Base-by-base conservation (phyloP, 257 asterid genomes). In the Jacaranda copaia region DNA sequence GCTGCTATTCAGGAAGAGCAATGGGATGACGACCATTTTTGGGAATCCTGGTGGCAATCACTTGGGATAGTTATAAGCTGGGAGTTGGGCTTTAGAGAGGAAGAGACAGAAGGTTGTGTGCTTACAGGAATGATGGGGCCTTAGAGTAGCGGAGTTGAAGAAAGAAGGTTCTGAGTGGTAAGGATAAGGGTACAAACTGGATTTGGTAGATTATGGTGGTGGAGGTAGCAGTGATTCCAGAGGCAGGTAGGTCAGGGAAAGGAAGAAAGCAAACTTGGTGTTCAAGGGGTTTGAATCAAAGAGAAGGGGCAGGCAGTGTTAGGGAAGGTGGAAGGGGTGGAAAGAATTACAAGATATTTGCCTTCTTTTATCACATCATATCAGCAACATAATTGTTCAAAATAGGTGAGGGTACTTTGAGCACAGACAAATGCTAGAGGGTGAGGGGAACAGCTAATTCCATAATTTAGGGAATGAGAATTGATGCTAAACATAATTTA, bases 391-490 rank as follows among this genome's bases (percentile, higher is more conserved):
- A 25, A 25, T 25, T 25, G 32, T 25, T 25, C 32, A 25, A 25
- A 25, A 25, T 25, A 25, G 32, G 1, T 25, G 32, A 25, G 32
- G 32, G 32, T 25, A 20, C 58, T 12, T 46, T 46, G 40, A 36
- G 68, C 49, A 11, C 46, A 70, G 56, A 58, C 18, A 76, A 53
- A 57, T 58, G 55, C 71, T 57, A 77, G 5, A 8, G 36, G 16
- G 35, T 7, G 48, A 40, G 51, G 32, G 60, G 20, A 49, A 46
- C 56, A 25, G 19, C 48, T 32, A 32, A 72, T 25, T 25, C 32
- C 32, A 25, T 25, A 25, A 25, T 25, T 25, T 25, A 25, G 1
- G 32, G 32, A 25, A 25, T 25, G 32, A 25, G 32, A 0, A 25
- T 25, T 25, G 32, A 36, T 75, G 38, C 66, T 48, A 6, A 48